Evolutionary conservation across 305 asterid species (phyloP), one percentile per base, ranked within the genome.

Genomic region (Withania somnifera): DNA sequence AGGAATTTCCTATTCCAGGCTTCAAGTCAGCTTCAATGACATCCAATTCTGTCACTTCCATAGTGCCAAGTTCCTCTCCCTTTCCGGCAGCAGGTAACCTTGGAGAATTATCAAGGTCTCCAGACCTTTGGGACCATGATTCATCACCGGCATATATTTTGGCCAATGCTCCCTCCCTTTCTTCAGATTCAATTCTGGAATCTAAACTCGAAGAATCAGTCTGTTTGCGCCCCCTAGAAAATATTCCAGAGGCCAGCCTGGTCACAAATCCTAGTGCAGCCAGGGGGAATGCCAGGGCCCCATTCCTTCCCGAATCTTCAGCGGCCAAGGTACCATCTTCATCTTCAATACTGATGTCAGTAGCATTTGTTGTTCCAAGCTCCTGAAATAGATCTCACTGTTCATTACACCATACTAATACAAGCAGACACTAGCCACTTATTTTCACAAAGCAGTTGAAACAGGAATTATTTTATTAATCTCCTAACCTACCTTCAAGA

Each of bases 181-280:
- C 95, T 84, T 88, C 95, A 86, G 87, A 92, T 52, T 91, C 97
- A 86, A 86, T 82, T 90, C 84, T 87, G 81, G 88, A 85, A 80
- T 91, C 94, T 38, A 82, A 67, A 73, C 76, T 84, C 34, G 68
- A 66, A 63, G 91, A 82, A 83, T 92, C 95, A 8, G 83, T 81
- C 51, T 56, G 86, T 84, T 84, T 90, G 67, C 89, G 90, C 78
- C 95, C 95, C 89, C 95, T 97, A 47, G 97, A 92, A 86, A 97
- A 91, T 87, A 97, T 92, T 84, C 98, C 97, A 47, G 96, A 89
- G 80, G 98, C 98, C 83, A 95, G 81, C 89, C 96, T 91, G 82
- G 97, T 90, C 88, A 97, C 84, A 87, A 91, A 95, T 75, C 96
- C 98, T 77, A 97, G 84, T 82, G 99, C 98, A 86, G 99, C 98